Conservation (phyloP, 2,329 filamentous ascomycete genomes). For the Chalara sp. region DNA sequence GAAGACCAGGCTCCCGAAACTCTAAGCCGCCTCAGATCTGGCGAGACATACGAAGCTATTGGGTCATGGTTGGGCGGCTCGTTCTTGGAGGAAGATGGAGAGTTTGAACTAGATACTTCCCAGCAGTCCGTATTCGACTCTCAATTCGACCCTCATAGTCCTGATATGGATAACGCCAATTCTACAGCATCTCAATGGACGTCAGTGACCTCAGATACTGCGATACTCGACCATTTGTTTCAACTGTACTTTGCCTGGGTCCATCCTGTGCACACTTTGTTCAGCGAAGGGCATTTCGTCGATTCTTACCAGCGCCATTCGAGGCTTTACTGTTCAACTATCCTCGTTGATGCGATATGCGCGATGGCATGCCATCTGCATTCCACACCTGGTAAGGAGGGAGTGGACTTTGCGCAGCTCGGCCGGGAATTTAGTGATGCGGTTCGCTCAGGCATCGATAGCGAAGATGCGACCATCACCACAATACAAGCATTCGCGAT, state of each 20-base stretch:
- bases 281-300: slow-evolving; percentile 25
- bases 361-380: slow-evolving; percentile 28
- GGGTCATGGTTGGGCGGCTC: slow-evolving; percentile 22
- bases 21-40: slow-evolving; percentile 22
- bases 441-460: slow-evolving; percentile 17
- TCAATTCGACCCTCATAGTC: slow-evolving; percentile 17
- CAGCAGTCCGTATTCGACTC: slow-evolving; percentile 21
- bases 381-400: slow-evolving; percentile 11
- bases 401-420: slow-evolving; percentile 19
- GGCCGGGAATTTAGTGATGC: slow-evolving; percentile 21
- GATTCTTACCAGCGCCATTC: slow-evolving; percentile 18
- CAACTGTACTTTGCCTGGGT: slow-evolving; percentile 29
- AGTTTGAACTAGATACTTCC: slow-evolving; percentile 12
- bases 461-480: slow-evolving; percentile 18
- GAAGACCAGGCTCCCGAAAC: slow-evolving; percentile 25
- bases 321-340: slow-evolving; percentile 20
- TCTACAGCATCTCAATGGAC: slow-evolving; percentile 18
- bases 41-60: slow-evolving; percentile 23
- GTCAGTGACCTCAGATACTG: slow-evolving; percentile 18
- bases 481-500: slow-evolving; percentile 26
- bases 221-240: slow-evolving; percentile 25
- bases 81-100: slow-evolving; percentile 3
- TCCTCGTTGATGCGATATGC: slow-evolving; percentile 28
- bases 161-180: slow-evolving; percentile 16
- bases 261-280: slow-evolving; percentile 28